Conservation (phyloP, 1,284 basidiomycete genomes). For the Puccinia hordei region DNA sequence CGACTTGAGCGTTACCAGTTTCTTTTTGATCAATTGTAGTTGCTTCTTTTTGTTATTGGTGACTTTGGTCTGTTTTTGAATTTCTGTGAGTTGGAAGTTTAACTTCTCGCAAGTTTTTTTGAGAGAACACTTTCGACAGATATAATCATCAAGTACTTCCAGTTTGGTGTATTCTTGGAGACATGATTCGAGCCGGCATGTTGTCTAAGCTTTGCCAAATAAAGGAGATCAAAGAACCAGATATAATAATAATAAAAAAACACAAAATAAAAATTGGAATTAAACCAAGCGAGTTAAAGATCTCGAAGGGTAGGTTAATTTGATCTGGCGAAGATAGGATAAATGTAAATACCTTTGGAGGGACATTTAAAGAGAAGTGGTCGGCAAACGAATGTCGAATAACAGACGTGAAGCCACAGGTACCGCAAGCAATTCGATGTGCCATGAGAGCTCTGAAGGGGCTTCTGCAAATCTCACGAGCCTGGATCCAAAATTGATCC, state of each 20-base stretch:
- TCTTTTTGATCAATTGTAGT: slow-evolving; percentile 16
- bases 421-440: slow-evolving; percentile 75
- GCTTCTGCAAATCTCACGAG: slow-evolving; percentile 52
- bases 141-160: slow-evolving; percentile 77
- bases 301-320: not conserved
- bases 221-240: not conserved
- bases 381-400: slow-evolving; percentile 83
- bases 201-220: slow-evolving; percentile 60
- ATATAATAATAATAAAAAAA: too few species aligned
- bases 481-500: slow-evolving; percentile 32
- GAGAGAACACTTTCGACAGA: slow-evolving; percentile 79
- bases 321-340: not conserved
- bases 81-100: slow-evolving; percentile 72
- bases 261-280: slow-evolving; percentile 17
- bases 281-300: not conserved
- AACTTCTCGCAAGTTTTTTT: slow-evolving; percentile 67
- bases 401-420: slow-evolving; percentile 82
- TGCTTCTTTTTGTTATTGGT: slow-evolving; percentile 32
- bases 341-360: slow-evolving; percentile 60
- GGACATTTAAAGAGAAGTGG: slow-evolving; percentile 75
- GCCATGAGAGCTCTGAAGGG: slow-evolving; percentile 77
- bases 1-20: slow-evolving; percentile 20
- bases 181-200: slow-evolving; percentile 72
- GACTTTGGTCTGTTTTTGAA: not conserved
- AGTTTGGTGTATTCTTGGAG: slow-evolving; percentile 78